Evolutionary conservation across 257 asterid species (phyloP), one percentile per base, ranked within the genome.

Genomic region (Lantana camara): DNA sequence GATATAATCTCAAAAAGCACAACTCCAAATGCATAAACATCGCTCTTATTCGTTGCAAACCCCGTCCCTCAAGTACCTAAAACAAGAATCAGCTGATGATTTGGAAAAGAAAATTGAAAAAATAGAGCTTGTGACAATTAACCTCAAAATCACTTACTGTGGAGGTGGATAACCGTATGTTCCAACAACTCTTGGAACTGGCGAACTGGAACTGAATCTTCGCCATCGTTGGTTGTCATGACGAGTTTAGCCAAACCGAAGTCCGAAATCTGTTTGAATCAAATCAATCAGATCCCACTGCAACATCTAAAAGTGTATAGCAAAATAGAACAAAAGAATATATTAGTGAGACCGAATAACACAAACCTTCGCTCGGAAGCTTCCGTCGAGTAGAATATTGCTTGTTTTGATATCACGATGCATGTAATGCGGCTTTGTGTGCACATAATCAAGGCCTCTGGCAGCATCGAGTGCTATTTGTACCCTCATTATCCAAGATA

Each of bases 401-500:
- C 97, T 90, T 1, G 96, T 84, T 77, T 94, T 94, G 77, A 94
- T 80, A 80, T 94, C 99, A 16, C 99, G 83, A 68, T 94, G 99
- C 52, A 94, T 96, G 51, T 94, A 94, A 63, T 90, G 97, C 60
- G 97, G 97, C 44, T 83, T 88, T 0, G 99, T 94, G 88, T 94
- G 99, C 75, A 90, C 99, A 7, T 94, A 94, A 72, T 94, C 99
- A 34, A 94, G 68, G 66, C 97, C 99, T 81, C 95, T 79, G 57
- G 96, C 97, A n/a, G 99, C 83, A 77, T 94, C 99, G 13, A 94
- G 95, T 16, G 95, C 96, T 73, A 94, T 85, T 77, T 90, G 97
- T 63, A 94, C 82, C 77, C 99, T 85, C 92, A 77, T 71, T 57
- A 86, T 84, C 99, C 99, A 94, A 3, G 99, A 88, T 20, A 93